Evolutionary conservation across 2,329 filamentous ascomycete species (phyloP).

Genomic region (Claviceps paspali): DNA sequence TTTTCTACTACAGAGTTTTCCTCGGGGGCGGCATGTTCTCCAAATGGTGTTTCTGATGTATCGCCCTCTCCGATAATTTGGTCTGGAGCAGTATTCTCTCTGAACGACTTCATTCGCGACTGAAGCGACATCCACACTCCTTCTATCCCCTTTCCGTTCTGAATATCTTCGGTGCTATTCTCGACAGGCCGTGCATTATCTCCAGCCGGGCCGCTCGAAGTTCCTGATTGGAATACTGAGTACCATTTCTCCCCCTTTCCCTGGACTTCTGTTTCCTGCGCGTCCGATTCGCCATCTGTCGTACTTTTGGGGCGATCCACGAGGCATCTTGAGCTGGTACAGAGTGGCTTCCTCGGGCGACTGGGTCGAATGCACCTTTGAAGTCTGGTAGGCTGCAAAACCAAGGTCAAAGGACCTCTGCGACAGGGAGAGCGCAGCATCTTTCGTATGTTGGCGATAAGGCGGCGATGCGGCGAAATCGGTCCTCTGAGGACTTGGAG

Average conservation of each 20-base stretch:
- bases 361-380: not conserved
- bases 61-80: too few relatives aligned
- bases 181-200: not conserved
- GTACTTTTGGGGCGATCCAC: not conserved
- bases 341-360: not conserved
- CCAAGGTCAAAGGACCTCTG: constrained; percentile 8
- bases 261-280: not conserved
- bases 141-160: constrained; percentile 5
- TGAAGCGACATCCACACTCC: constrained; percentile 16
- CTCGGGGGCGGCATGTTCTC: not conserved
- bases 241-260: not conserved
- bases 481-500: not conserved
- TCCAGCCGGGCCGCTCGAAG: not conserved
- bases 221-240: not conserved
- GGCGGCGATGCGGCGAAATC: not conserved
- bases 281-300: not conserved
- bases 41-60: too few relatives aligned
- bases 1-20: constrained; percentile 1
- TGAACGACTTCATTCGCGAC: constrained; percentile 11
- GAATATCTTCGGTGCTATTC: not conserved
- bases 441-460: constrained; percentile 5
- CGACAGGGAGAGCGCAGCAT: constrained; percentile 17
- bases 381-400: not conserved
- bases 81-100: not conserved
- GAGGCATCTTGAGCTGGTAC: constrained; percentile 1